Evolutionary conservation across 441 rosid genomes (phyloP).

Genomic region (Erodium trifolium): DNA sequence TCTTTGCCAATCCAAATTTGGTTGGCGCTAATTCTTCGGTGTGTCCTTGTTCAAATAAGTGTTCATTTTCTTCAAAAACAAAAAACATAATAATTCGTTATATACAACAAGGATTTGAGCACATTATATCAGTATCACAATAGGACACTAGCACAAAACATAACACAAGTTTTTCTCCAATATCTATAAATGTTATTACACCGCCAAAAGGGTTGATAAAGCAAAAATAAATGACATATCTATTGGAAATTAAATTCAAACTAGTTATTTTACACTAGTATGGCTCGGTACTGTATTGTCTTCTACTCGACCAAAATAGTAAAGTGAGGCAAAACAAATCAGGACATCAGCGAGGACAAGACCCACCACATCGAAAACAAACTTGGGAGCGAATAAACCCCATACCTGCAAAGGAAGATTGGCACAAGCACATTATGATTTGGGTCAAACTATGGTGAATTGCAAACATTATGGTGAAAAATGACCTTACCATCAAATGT

Average conservation of each 20-base stretch:
- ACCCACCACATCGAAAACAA: constrained; percentile 81
- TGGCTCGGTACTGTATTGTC: not conserved
- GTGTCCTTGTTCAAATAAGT: too few relatives aligned
- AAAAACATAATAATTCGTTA: too few relatives aligned
- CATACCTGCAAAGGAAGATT: constrained; percentile 55
- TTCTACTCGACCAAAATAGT: constrained; percentile 30
- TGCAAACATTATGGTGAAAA: not conserved
- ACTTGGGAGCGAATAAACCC: constrained; percentile 95
- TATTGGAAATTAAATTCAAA: not conserved
- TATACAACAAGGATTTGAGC: too few relatives aligned
- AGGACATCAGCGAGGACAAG: constrained; percentile 58
- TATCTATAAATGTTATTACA: not conserved
- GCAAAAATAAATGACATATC: not conserved
- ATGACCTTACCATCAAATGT: constrained; percentile 70
- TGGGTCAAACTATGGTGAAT: not conserved
- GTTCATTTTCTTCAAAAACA: too few relatives aligned
- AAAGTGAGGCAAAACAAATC: constrained; percentile 59
- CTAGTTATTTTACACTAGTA: not conserved
- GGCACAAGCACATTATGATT: constrained; percentile 1
- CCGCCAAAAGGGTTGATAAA: not conserved
- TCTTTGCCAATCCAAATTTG: not conserved
- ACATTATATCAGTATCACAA: too few relatives aligned
- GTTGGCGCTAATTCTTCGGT: not conserved
- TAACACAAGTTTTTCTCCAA: not conserved
- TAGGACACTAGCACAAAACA: not conserved